Percentiles rank a stretch among this genome's conserved stretches.
Conservation (phyloP, 495 filamentous ascomycete species). For the Amniculicola lignicola region DNA sequence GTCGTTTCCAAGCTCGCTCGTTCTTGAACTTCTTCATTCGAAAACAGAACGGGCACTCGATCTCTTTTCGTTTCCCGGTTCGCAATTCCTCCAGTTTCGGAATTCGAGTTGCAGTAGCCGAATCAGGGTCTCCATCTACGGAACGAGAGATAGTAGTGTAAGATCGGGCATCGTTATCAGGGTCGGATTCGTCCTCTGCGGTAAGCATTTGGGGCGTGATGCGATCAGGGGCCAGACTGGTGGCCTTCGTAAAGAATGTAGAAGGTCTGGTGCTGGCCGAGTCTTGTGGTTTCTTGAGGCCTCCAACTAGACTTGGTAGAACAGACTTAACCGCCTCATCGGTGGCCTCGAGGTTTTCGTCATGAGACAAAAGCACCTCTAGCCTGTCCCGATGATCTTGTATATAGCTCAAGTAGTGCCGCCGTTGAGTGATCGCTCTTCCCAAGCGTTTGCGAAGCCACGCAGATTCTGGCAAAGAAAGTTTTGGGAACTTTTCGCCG, state of each 20-base stretch:
- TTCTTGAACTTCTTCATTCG: conserved; percentile 31
- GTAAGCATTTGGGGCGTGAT: conserved; percentile 7
- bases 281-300: neutral
- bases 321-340: neutral
- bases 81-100: conserved; percentile 16
- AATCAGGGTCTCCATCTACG: conserved; percentile 9
- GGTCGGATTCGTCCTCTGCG: conserved; percentile 8
- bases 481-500: conserved; percentile 28
- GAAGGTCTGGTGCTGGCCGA: conserved; percentile 8
- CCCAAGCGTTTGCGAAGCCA: conserved; percentile 34
- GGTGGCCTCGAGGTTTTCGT: neutral
- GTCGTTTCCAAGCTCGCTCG: conserved; percentile 33
- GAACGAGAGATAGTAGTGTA: conserved; percentile 14
- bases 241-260: conserved; percentile 20
- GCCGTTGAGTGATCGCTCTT: conserved; percentile 37
- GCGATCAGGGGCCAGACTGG: conserved; percentile 3
- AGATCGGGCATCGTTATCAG: conserved; percentile 14
- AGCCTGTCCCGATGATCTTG: conserved; percentile 32
- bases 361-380: neutral
- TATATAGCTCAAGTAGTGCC: conserved; percentile 40
- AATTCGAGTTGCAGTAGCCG: neutral
- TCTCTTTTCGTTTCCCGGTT: conserved; percentile 3
- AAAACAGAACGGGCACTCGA: conserved; percentile 41
- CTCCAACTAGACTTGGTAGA: neutral
- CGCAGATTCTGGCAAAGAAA: neutral